phyloP scores from a whole-genome alignment of 345 rosid genomes.

The Sonneratia alba region DNA sequence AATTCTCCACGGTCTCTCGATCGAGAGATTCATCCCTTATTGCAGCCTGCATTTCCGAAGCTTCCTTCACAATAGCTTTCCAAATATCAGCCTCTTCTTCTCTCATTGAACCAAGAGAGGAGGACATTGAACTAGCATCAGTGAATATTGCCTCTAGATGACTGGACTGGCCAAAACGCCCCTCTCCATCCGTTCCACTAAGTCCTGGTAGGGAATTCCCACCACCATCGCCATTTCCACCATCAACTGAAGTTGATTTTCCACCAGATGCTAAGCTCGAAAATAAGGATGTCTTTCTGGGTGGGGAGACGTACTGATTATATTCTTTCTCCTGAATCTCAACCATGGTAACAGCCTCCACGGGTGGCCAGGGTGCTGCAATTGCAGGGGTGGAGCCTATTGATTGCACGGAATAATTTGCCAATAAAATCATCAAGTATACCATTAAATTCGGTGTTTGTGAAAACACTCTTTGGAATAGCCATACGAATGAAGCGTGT shows the following conservation, averaged over 20 bases:
- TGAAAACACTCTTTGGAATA: conserved; percentile 85
- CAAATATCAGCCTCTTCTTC: conserved; percentile 51
- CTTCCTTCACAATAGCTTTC: conserved; percentile 72
- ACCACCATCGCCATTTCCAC: conserved; percentile 55
- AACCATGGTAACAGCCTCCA: conserved; percentile 13
- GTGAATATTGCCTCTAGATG: conserved; percentile 40
- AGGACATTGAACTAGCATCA: conserved; percentile 32
- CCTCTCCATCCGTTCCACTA: conserved; percentile 72
- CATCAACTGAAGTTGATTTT: conserved; percentile 40
- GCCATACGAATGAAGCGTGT: conserved; percentile 87
- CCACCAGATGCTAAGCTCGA: conserved; percentile 27
- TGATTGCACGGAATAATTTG: conserved; percentile 73
- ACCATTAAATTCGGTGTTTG: conserved; percentile 90
- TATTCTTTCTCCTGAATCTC: conserved; percentile 21
- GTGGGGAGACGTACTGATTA: conserved; percentile 36
- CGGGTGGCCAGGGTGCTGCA: conserved; percentile 21
- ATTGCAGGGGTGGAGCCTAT: conserved; percentile 50
- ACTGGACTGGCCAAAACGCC: conserved; percentile 32
- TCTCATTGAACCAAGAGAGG: conserved; percentile 36
- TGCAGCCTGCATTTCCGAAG: conserved; percentile 42
- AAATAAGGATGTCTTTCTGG: conserved; percentile 32
- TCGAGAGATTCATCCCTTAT: conserved; percentile 37
- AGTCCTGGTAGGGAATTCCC: conserved; percentile 31
- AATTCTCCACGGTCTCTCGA: conserved; percentile 37
- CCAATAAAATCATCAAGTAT: conserved; percentile 76